A percentile compares a stretch with the other conserved stretches of the same genome.
Conservation (phyloP, 2,329 filamentous ascomycete species). For the Trichoderma breve region DNA sequence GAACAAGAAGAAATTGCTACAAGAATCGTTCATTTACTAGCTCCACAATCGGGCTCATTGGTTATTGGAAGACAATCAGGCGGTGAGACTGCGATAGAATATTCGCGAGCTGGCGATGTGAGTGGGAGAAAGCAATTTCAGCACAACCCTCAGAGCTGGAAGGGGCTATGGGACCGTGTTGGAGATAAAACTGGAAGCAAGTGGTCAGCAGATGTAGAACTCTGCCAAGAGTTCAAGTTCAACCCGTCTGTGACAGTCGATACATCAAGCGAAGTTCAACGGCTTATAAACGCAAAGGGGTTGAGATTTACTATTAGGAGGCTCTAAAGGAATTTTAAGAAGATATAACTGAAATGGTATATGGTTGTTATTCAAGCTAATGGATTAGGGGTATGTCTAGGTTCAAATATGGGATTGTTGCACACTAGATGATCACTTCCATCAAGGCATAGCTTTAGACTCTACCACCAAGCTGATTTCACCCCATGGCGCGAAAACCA, state of each 20-base stretch:
- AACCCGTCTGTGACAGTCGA: not conserved
- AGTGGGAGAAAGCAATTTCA: not conserved
- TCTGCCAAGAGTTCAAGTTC: conserved; percentile 1
- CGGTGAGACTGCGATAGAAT: not conserved
- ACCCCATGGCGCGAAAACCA: too few relatives aligned
- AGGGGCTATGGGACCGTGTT: not conserved
- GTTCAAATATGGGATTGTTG: not conserved
- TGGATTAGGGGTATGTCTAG: not conserved
- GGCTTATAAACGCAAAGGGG: not conserved
- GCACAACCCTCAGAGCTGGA: conserved; percentile 1
- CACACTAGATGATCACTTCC: not conserved
- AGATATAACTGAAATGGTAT: not conserved
- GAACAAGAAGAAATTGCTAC: not conserved
- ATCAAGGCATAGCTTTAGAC: too few relatives aligned
- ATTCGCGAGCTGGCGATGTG: not conserved
- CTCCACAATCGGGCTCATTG: not conserved
- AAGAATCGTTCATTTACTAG: not conserved
- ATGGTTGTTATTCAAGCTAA: not conserved
- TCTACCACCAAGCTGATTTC: too few relatives aligned
- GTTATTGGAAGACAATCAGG: not conserved
- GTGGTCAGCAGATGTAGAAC: not conserved
- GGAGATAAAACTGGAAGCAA: not conserved
- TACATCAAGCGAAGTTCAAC: not conserved
- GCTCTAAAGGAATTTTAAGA: not conserved
- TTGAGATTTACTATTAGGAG: not conserved